Evolutionary conservation across 495 filamentous ascomycete species (phyloP), one percentile per base, ranked within the genome.

Genomic region (Lindgomyces ingoldianus): DNA sequence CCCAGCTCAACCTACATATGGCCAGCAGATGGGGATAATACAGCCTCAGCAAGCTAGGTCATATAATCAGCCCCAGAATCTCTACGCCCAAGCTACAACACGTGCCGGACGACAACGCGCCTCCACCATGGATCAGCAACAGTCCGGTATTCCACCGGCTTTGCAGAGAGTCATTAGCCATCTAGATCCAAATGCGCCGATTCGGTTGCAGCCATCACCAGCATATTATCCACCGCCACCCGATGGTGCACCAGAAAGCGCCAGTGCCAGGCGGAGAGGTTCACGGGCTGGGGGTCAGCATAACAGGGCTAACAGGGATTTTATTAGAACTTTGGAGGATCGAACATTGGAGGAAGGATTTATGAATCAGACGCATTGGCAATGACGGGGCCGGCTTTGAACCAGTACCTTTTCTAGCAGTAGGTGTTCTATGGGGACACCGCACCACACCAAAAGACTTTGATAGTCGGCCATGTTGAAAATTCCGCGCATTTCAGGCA

Each of bases 211-310:
- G 72, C 95, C 95, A 4, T 96, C 91, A 61, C 95, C 95, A 1
- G 95, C 95, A 8, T 99, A 99, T 75, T 98, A 97, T 68, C 95
- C 94, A 16, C 94, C 94, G 9, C 93, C 93, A n/a, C 84, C 90
- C 1, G 94, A 96, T 64, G 93, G 91, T 8, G 83, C 89, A 45
- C 83, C 87, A 11, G 86, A 90, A 65, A 83, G 78, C 33, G 73
- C 82, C n/a, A 88, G 85, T 67, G 83, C 88, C 44, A 81, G 89
- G 33, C 81, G 93, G 53, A 85, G 93, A 69, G 88, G 90, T 21
- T 95, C 91, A 62, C 84, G 91, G 69, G 82, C 86, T 25, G 83
- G 81, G 56, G 82, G 82, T 65, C 81, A 84, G 56, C 82, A 81
- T 64, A 80, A 75, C 12, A 67, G 70, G 42, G 57, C 85, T 62